phyloP scores from a whole-genome alignment of 1,284 basidiomycete genomes.

The Dichomitus squalens region DNA sequence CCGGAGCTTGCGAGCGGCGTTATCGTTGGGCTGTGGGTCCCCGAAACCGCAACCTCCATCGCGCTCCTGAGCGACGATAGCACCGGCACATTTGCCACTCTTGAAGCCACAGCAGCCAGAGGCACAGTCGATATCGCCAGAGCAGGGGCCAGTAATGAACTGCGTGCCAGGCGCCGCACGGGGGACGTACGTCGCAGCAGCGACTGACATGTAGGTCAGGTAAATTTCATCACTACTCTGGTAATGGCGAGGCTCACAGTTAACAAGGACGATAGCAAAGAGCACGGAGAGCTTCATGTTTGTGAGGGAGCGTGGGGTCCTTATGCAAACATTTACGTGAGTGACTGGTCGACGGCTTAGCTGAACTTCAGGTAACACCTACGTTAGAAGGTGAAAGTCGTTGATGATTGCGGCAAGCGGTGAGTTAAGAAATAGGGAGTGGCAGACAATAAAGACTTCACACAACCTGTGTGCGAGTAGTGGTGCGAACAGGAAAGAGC shows the following conservation, averaged over 20 bases:
- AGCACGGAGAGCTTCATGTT: constrained; percentile 14
- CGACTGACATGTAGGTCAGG: constrained; percentile 3
- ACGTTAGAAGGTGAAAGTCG: constrained; percentile 5
- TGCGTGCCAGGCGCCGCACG: constrained; percentile 7
- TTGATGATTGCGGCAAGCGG: constrained; percentile 5
- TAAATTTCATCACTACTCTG: too few species aligned
- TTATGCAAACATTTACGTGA: neutral
- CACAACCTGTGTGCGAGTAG: constrained; percentile 11
- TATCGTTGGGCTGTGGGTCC: constrained; percentile 16
- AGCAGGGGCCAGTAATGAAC: constrained; percentile 18
- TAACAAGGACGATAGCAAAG: constrained; percentile 12
- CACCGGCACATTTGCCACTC: constrained; percentile 14
- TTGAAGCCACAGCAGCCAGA: constrained; percentile 15
- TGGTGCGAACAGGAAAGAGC: constrained; percentile 5
- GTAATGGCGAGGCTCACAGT: constrained; percentile 1
- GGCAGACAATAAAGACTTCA: constrained; percentile 7
- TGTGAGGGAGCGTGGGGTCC: neutral
- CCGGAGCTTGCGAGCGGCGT: constrained; percentile 6
- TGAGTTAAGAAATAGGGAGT: constrained; percentile 9
- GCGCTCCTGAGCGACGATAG: constrained; percentile 9
- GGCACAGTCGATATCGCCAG: constrained; percentile 13
- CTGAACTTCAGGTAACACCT: neutral
- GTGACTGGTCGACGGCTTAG: neutral
- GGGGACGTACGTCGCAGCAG: constrained; percentile 12
- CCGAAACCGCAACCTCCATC: constrained; percentile 19